phyloP scores from a whole-genome alignment of 257 asterid genomes.

The Linaria vulgaris region DNA sequence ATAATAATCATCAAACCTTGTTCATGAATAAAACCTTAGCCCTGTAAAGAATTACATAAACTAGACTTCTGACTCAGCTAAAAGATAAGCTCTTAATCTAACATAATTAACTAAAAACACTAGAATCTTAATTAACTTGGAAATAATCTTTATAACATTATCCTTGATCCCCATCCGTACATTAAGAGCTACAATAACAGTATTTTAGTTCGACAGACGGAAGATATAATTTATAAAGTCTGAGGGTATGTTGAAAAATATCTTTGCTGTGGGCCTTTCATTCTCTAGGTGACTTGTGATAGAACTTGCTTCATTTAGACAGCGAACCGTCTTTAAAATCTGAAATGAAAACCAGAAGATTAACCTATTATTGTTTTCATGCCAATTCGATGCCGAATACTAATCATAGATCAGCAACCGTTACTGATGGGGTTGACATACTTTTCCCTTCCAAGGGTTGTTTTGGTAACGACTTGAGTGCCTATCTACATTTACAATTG shows the following conservation, averaged over 20 bases:
- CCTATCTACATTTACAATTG: background rate
- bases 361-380: no score
- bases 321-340: background rate
- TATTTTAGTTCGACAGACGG: background rate
- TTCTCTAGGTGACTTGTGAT: background rate
- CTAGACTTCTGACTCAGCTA: no score
- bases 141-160: no score
- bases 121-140: no score
- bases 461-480: background rate
- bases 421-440: background rate
- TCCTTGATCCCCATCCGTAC: no score
- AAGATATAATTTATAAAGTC: background rate
- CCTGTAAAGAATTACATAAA: no score
- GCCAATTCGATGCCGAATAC: background rate
- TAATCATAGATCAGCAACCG: conserved; percentile 6
- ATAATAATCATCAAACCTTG: no score
- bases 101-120: no score
- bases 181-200: background rate
- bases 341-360: background rate
- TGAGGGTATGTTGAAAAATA: background rate
- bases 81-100: no score
- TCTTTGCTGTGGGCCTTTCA: background rate
- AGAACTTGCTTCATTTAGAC: background rate
- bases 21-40: no score
- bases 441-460: background rate